Conservation (phyloP, 2,329 filamentous ascomycete genomes). For the Bipolaris sorokiniana region DNA sequence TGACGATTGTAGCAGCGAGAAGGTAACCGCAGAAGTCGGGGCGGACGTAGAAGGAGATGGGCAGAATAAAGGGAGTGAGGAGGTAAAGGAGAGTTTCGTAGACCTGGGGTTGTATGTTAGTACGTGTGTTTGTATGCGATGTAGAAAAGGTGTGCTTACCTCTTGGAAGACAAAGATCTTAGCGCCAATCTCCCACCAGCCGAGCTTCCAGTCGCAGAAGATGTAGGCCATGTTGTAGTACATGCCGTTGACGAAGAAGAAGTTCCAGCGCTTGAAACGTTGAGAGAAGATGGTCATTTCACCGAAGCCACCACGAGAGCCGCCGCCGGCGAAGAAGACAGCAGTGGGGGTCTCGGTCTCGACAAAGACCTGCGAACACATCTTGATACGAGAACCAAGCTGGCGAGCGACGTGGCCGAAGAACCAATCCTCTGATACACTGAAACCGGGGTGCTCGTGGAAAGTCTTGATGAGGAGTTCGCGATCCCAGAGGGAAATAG, state of each 20-base stretch:
- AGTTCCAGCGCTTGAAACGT: conserved; percentile 60
- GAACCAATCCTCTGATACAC: conserved; percentile 60
- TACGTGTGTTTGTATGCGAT: conserved; percentile 13
- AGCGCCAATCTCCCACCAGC: conserved; percentile 57
- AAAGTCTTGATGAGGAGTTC: conserved; percentile 56
- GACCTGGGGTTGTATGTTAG: conserved; percentile 31
- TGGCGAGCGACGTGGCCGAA: conserved; percentile 57
- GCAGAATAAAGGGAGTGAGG: conserved; percentile 54
- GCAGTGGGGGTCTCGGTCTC: conserved; percentile 58
- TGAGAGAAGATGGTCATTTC: conserved; percentile 62
- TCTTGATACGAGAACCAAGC: conserved; percentile 55
- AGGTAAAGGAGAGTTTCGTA: conserved; percentile 57
- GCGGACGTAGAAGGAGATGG: conserved; percentile 53
- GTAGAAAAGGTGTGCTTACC: conserved; percentile 12
- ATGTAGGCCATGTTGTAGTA: conserved; percentile 58
- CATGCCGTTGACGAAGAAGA: conserved; percentile 59
- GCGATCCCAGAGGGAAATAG: conserved; percentile 58
- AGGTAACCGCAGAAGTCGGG: conserved; percentile 52
- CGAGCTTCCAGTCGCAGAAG: conserved; percentile 55
- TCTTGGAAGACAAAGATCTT: conserved; percentile 60
- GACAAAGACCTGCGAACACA: conserved; percentile 59
- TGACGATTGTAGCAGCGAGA: conserved; percentile 46
- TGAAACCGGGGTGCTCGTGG: conserved; percentile 58
- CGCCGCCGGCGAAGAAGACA: conserved; percentile 52
- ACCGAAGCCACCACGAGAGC: conserved; percentile 56